Conservation (phyloP, 345 rosid genomes). For the Kandelia obovata region DNA sequence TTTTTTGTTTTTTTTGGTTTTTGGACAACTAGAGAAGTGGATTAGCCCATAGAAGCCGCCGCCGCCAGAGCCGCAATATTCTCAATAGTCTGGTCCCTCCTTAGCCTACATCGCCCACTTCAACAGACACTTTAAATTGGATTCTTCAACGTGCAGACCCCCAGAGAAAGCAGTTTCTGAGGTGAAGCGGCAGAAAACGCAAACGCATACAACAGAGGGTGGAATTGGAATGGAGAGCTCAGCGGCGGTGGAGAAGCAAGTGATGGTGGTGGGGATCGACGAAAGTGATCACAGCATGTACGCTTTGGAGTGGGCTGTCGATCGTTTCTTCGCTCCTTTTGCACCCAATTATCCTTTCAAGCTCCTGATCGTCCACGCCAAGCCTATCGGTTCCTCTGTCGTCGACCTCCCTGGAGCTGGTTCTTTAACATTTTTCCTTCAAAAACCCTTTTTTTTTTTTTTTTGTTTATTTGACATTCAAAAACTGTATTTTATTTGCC, state of each 20-base stretch:
- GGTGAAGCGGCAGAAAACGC: too few species aligned
- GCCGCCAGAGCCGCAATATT: too few species aligned
- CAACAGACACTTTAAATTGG: too few species aligned
- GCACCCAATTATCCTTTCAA: conserved; percentile 58
- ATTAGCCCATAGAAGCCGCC: too few species aligned
- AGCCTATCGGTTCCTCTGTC: conserved; percentile 54
- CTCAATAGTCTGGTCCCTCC: too few species aligned
- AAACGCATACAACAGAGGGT: too few species aligned
- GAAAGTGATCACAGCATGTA: conserved; percentile 68
- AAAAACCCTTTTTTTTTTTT: not conserved
- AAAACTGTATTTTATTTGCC: not conserved
- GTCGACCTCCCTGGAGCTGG: conserved; percentile 83
- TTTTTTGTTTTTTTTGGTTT: too few species aligned
- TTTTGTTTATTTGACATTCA: not conserved
- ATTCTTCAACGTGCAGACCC: too few species aligned
- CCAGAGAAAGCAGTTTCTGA: too few species aligned
- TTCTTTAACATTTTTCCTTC: conserved; percentile 6
- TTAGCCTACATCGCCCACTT: too few species aligned
- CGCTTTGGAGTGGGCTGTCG: conserved; percentile 87
- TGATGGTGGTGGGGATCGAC: conserved; percentile 60
- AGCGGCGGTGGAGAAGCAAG: conserved; percentile 50
- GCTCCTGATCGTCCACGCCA: conserved; percentile 75
- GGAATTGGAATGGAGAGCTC: not conserved
- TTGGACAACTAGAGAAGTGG: too few species aligned
- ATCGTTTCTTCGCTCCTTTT: conserved; percentile 62